Evolutionary conservation across 805 yeast genomes (phyloP), one percentile per base, ranked within the genome.

Genomic region (Candida krabiensis): DNA sequence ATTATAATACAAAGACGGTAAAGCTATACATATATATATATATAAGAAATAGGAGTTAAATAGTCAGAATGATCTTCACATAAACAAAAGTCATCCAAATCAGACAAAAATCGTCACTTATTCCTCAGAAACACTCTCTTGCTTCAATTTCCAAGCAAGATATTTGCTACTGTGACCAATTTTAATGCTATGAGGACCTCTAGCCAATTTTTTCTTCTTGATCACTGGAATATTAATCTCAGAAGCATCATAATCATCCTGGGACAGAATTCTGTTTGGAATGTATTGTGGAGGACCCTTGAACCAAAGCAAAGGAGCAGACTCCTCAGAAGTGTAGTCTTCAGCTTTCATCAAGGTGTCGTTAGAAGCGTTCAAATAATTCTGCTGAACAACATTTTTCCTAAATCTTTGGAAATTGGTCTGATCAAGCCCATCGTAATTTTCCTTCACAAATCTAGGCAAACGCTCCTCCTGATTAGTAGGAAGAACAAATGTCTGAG

Each of bases 81-180:
- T n/a, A n/a, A n/a, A n/a, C n/a, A n/a, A n/a, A n/a, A n/a, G n/a
- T n/a, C n/a, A n/a, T n/a, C n/a, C n/a, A n/a, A n/a, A n/a, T n/a
- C n/a, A n/a, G n/a, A n/a, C n/a, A n/a, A n/a, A n/a, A 19, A 18
- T 31, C 33, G 17, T 18, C n/a, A n/a, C n/a, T n/a, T n/a, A n/a
- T n/a, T n/a, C n/a, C n/a, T n/a, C n/a, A n/a, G n/a, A n/a, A n/a
- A 26, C 29, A 8, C 24, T 7, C 24, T 21, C 11, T 21, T 21
- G 11, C 24, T 44, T 31, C 35, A 55, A 33, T 55, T 73, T 77
- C 74, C 74, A 80, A 2, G 87, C 86, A 55, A 88, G 59, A 55
- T 85, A 89, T 52, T 72, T 70, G 2, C 88, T 86, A 35, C 85
- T 76, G 53, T 87, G 95, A 5, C 95, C 88, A 25, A 81, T 56